These are phyloP conservation scores for Gynostemma pentaphyllum DNA, from an alignment of 306 rosid genomes.

Conservation along the genomic window DNA sequence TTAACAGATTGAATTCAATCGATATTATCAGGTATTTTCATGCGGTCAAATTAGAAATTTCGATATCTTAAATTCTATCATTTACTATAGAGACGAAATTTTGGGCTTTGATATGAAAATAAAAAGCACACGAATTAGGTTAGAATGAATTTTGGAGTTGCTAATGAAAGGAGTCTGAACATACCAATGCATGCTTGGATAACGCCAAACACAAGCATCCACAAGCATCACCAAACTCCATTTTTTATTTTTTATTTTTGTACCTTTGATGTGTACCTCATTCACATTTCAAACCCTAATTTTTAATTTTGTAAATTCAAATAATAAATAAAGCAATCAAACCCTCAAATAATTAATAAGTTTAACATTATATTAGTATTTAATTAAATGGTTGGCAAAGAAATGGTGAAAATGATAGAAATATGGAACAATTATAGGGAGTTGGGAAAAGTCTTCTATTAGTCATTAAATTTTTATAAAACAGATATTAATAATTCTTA, in stretches of 20 bases:
- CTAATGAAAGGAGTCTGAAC: too few species aligned
- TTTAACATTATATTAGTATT: too few species aligned
- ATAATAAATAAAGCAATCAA: not conserved
- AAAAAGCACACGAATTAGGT: not conserved
- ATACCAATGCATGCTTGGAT: not conserved
- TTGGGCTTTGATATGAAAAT: not conserved
- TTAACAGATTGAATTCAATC: too few species aligned
- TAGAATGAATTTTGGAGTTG: too few species aligned
- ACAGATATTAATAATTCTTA: too few species aligned
- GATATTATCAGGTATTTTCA: too few species aligned
- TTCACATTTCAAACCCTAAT: not conserved
- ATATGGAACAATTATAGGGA: not conserved
- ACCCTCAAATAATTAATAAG: not conserved
- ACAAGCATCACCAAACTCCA: not conserved
- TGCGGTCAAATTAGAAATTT: too few species aligned
- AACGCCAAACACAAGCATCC: conserved; percentile 1
- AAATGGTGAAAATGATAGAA: not conserved
- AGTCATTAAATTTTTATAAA: too few species aligned
- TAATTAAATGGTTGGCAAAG: not conserved
- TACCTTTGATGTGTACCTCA: not conserved
- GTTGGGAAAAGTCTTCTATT: not conserved
- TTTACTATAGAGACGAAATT: too few species aligned
- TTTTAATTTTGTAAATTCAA: not conserved
- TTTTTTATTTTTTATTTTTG: not conserved
- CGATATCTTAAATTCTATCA: too few species aligned